Percentiles rank a stretch among this genome's conserved stretches.
These are phyloP conservation scores for Phytopythium chamaehyphon DNA, from an alignment of 352 stramenopile genomes.

Conservation along the genomic window DNA sequence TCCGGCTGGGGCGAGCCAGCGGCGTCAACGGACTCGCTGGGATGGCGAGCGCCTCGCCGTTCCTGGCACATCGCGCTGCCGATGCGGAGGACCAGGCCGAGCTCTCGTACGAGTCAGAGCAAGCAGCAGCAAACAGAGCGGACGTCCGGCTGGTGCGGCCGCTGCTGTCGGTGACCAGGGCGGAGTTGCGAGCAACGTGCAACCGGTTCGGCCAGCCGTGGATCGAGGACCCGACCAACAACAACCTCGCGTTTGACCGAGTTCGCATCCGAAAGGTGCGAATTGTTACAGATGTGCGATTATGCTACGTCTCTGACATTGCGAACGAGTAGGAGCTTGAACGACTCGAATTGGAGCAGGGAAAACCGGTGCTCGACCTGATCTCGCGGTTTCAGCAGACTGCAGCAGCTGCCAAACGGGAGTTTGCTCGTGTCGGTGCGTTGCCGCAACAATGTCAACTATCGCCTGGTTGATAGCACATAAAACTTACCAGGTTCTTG, in stretches of 20 bases:
- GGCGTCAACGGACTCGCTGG: constrained; percentile 74
- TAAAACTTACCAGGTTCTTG: constrained; percentile 7
- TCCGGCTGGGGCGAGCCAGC: constrained; percentile 67
- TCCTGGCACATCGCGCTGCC: constrained; percentile 14
- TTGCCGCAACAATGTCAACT: background rate
- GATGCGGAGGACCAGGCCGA: background rate
- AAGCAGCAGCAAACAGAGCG: constrained; percentile 2
- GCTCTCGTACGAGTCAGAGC: background rate
- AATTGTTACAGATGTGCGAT: no score
- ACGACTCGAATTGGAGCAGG: constrained; percentile 33
- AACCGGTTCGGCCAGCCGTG: constrained; percentile 63
- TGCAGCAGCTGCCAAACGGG: constrained; percentile 41
- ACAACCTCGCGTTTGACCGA: constrained; percentile 70
- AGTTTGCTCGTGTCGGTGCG: constrained; percentile 40
- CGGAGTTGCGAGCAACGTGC: constrained; percentile 62
- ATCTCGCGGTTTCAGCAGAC: constrained; percentile 44
- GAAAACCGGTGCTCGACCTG: constrained; percentile 31
- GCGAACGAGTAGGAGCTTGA: constrained; percentile 35
- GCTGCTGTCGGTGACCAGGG: constrained; percentile 56
- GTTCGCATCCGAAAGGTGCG: constrained; percentile 79
- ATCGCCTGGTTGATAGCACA: background rate
- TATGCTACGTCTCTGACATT: no score
- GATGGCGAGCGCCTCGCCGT: constrained; percentile 34
- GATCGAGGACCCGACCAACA: constrained; percentile 83
- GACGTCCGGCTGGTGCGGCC: constrained; percentile 45